These are phyloP conservation scores for Phytophthora meadii DNA, from an alignment of 352 stramenopile species.

Conservation along the genomic window DNA sequence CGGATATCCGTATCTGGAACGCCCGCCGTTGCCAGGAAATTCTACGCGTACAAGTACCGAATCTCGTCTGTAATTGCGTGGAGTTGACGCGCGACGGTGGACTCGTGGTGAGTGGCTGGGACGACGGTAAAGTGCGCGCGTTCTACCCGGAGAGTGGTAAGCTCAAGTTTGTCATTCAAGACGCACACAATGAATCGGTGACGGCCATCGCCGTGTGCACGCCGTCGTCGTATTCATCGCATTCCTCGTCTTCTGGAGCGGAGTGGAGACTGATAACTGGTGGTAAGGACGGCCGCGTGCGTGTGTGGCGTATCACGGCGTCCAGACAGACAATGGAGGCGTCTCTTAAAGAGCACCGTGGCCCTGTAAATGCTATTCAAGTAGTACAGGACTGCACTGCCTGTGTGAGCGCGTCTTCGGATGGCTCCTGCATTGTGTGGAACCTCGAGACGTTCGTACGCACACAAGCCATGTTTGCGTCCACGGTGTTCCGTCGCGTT, in stretches of 20 bases:
- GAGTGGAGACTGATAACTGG: constrained; percentile 95
- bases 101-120: constrained; percentile 95
- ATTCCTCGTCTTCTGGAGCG: constrained; percentile 26
- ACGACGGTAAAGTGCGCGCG: constrained; percentile 96
- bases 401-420: constrained; percentile 81
- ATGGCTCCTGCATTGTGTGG: constrained; percentile 96
- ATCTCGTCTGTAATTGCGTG: constrained; percentile 96
- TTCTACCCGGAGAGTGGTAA: constrained; percentile 97
- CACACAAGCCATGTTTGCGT: constrained; percentile 95
- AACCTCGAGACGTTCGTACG: constrained; percentile 94
- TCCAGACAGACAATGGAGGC: constrained; percentile 95
- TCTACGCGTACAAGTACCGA: constrained; percentile 97
- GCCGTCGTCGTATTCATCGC: constrained; percentile 37
- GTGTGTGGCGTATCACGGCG: constrained; percentile 93
- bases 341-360: constrained; percentile 96
- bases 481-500: constrained; percentile 94
- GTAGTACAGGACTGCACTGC: constrained; percentile 75
- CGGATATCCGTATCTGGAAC: constrained; percentile 97
- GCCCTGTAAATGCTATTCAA: constrained; percentile 92
- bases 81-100: constrained; percentile 89
- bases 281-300: constrained; percentile 93
- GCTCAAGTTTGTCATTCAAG: constrained; percentile 97
- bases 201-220: constrained; percentile 93
- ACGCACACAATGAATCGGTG: constrained; percentile 95
- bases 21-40: constrained; percentile 92